Conservation (phyloP, 2,329 filamentous ascomycete species). For the Xylariaceae sp. region DNA sequence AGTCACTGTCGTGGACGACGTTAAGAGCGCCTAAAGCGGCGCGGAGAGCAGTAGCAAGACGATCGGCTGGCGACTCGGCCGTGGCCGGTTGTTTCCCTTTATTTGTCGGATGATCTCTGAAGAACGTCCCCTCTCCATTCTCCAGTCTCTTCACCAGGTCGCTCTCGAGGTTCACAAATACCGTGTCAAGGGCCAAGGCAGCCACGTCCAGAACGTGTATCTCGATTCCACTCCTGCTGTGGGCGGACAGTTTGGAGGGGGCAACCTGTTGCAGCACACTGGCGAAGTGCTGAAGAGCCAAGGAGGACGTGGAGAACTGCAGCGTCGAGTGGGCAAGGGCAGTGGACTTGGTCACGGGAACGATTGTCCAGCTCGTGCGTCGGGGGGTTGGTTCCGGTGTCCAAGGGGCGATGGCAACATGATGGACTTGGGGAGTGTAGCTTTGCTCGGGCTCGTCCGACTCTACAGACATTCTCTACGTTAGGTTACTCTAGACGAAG, state of each 20-base stretch:
- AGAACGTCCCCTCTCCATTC: constrained; percentile 79
- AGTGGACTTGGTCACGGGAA: constrained; percentile 66
- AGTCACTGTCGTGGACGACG: constrained; percentile 79
- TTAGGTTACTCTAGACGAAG: constrained; percentile 9
- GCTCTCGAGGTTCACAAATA: constrained; percentile 82
- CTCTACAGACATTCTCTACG: constrained; percentile 19
- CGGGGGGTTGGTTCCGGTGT: constrained; percentile 54
- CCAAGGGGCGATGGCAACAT: constrained; percentile 74
- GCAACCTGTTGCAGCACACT: constrained; percentile 67
- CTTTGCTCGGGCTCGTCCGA: constrained; percentile 28
- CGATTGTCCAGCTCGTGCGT: constrained; percentile 75
- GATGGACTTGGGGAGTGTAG: constrained; percentile 42
- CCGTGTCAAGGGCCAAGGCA: constrained; percentile 74
- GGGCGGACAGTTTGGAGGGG: constrained; percentile 68
- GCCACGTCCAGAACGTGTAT: constrained; percentile 78
- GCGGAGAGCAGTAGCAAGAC: constrained; percentile 64
- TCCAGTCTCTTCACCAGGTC: constrained; percentile 76
- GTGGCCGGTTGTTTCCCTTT: constrained; percentile 30
- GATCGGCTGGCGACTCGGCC: constrained; percentile 45
- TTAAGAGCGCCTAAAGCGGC: constrained; percentile 68
- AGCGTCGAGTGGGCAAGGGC: constrained; percentile 72
- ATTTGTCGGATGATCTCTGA: constrained; percentile 52
- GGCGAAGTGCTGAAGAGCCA: constrained; percentile 75
- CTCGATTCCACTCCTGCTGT: constrained; percentile 75
- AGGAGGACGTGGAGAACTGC: constrained; percentile 69